Evolutionary conservation across 2,329 filamentous ascomycete genomes (phyloP), one percentile per base, ranked within the genome.

Genomic region (Pseudogymnoascus sp.): DNA sequence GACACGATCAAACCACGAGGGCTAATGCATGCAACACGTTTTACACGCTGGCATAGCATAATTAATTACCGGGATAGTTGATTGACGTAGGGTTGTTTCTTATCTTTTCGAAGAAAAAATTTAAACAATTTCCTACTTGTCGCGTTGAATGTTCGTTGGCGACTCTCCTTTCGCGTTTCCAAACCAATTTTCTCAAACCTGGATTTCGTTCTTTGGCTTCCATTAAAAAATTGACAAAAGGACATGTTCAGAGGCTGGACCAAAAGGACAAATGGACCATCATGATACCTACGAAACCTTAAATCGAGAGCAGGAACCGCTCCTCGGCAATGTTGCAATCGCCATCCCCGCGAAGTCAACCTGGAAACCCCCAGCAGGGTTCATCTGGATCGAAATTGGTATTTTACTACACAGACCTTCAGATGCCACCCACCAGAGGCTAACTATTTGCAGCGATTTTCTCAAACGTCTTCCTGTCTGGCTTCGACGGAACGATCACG

Each of bases 401-500:
- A 65, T 17, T 68, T 64, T 47, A n/a, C 31, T 19, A 50, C 35
- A 19, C 36, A 62, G 38, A 66, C 59, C 13, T 21, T 31, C 17
- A 21, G 57, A 19, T 38, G 60, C 9, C 15, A 28, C 19, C 35
- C 67, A 62, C 65, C 4, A 28, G 9, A 61, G 11, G 21, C 33
- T 36, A 61, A 61, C 31, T 38, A 42, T 26, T 61, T 38, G 8
- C 62, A 78, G 78, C 84, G 31, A 85, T 87, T 68, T 85, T 87
- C 77, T 79, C 81, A 47, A 87, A 87, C 65, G 84, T 87, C 6
- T 87, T 88, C 64, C 78, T 88, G 8, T 82, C 82, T 26, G 84
- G 83, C 2, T 90, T 91, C 68, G 88, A 91, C 72, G 83, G 85
- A 2, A 91, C 88, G 0, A 80, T 91, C 63, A 91, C 88, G 71